Evolutionary conservation across 139 green algal species (phyloP).

Genomic region (Asterochloris sp.): DNA sequence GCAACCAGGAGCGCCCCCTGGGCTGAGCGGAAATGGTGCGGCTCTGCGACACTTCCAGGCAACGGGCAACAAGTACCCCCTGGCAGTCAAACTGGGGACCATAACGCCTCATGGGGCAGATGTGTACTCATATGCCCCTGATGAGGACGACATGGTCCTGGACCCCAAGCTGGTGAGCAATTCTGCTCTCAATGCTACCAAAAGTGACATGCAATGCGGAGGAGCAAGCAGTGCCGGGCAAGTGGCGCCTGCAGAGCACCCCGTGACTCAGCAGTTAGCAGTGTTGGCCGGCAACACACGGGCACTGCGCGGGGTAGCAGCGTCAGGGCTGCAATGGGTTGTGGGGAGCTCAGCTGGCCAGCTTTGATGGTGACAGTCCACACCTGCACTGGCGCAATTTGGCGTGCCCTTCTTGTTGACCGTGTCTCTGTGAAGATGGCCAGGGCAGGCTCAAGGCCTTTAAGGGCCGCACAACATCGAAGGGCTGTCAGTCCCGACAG

Average conservation of each 20-base stretch:
- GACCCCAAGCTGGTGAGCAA: slow-evolving; percentile 69
- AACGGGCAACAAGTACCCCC: slow-evolving; percentile 82
- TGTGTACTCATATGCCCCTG: slow-evolving; percentile 83
- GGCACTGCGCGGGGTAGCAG: no score
- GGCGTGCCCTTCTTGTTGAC: no score
- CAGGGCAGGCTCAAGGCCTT: no score
- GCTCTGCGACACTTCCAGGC: slow-evolving; percentile 89
- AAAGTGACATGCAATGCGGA: not conserved
- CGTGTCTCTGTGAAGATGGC: no score
- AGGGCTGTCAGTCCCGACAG: no score
- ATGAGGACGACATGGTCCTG: slow-evolving; percentile 97
- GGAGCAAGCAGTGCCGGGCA: not conserved
- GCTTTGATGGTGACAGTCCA: no score
- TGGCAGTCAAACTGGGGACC: slow-evolving; percentile 98
- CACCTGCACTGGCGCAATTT: no score
- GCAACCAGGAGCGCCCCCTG: not conserved
- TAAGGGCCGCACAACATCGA: no score
- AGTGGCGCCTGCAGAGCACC: not conserved
- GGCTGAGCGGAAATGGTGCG: slow-evolving; percentile 76
- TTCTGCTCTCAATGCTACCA: not conserved
- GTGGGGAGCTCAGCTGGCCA: no score
- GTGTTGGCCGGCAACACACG: no score
- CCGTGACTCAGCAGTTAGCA: not conserved
- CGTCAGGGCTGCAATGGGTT: no score
- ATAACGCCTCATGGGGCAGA: slow-evolving; percentile 90